Evolutionary conservation across 140 eudicot genomes (phyloP).

Genomic region (Artemisia princeps): DNA sequence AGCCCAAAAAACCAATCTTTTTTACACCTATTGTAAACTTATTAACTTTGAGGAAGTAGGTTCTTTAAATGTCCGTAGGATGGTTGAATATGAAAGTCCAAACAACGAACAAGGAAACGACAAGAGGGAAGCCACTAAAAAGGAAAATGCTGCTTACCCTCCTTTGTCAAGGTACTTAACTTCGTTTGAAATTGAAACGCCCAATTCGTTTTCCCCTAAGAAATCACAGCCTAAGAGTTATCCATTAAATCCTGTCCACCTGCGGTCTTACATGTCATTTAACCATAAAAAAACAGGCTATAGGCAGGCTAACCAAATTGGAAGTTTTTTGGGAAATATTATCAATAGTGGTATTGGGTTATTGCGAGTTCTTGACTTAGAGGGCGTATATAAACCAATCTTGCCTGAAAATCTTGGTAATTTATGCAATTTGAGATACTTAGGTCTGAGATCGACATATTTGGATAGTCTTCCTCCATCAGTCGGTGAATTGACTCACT

Average conservation of each 20-base stretch:
- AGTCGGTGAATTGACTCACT: constrained; percentile 40
- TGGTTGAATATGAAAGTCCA: constrained; percentile 38
- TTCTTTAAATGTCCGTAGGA: constrained; percentile 33
- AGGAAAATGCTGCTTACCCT: constrained; percentile 15
- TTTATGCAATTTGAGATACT: constrained; percentile 48
- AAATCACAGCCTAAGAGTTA: constrained; percentile 24
- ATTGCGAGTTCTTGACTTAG: constrained; percentile 63
- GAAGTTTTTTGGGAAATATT: constrained; percentile 29
- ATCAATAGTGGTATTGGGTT: constrained; percentile 35
- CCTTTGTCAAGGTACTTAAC: not conserved
- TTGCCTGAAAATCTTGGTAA: constrained; percentile 53
- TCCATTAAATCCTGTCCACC: constrained; percentile 7
- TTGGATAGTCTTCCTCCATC: constrained; percentile 48
- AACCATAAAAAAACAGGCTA: constrained; percentile 37
- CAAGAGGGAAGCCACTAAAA: not conserved
- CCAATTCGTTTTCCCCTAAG: constrained; percentile 7
- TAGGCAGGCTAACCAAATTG: constrained; percentile 42
- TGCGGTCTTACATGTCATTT: constrained; percentile 48
- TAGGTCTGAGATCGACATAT: constrained; percentile 56
- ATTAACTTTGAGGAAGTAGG: constrained; percentile 6
- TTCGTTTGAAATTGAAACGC: constrained; percentile 3
- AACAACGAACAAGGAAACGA: constrained; percentile 18
- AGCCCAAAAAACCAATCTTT: constrained; percentile 42
- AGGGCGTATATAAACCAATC: constrained; percentile 56
- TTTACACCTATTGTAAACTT: constrained; percentile 31